phyloP scores from a whole-genome alignment of 192 early-diverging fungal species.

The Ambispora gerdemannii region DNA sequence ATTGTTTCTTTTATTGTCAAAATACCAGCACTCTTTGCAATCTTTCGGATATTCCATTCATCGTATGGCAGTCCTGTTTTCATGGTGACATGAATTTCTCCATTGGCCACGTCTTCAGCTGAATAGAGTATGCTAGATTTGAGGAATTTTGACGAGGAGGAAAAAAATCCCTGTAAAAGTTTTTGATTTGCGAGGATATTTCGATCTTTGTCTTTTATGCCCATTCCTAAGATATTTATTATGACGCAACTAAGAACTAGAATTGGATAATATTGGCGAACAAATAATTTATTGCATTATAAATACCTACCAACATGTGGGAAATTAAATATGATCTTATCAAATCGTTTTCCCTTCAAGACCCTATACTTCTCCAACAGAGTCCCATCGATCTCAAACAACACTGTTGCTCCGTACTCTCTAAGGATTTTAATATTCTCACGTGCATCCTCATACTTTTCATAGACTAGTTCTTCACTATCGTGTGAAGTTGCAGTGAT shows the following conservation, averaged over 20 bases:
- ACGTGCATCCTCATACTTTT: slow-evolving; percentile 77
- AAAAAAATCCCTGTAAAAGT: slow-evolving; percentile 62
- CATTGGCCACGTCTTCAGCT: slow-evolving; percentile 41
- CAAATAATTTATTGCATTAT: not conserved
- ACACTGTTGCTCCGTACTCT: slow-evolving; percentile 61
- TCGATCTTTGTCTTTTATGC: slow-evolving; percentile 89
- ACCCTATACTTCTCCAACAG: slow-evolving; percentile 54
- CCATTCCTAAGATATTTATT: slow-evolving; percentile 49
- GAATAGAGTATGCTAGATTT: slow-evolving; percentile 35
- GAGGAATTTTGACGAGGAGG: slow-evolving; percentile 53
- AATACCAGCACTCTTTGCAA: slow-evolving; percentile 67
- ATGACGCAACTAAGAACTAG: not conserved
- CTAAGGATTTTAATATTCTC: slow-evolving; percentile 62
- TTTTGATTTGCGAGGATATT: slow-evolving; percentile 81
- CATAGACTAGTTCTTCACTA: slow-evolving; percentile 52
- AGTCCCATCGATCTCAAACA: slow-evolving; percentile 80
- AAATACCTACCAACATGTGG: slow-evolving; percentile 75
- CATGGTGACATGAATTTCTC: slow-evolving; percentile 79
- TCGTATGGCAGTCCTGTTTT: slow-evolving; percentile 87
- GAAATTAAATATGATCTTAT: slow-evolving; percentile 93
- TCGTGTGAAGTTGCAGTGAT: slow-evolving; percentile 80
- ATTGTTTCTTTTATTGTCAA: slow-evolving; percentile 51
- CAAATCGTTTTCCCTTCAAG: slow-evolving; percentile 61
- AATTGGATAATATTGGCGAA: slow-evolving; percentile 1
- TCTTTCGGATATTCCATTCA: slow-evolving; percentile 75